These are phyloP conservation scores for Cenchrus purpureus DNA, from an alignment of 176 grass and related monocot species.

Conservation along the genomic window DNA sequence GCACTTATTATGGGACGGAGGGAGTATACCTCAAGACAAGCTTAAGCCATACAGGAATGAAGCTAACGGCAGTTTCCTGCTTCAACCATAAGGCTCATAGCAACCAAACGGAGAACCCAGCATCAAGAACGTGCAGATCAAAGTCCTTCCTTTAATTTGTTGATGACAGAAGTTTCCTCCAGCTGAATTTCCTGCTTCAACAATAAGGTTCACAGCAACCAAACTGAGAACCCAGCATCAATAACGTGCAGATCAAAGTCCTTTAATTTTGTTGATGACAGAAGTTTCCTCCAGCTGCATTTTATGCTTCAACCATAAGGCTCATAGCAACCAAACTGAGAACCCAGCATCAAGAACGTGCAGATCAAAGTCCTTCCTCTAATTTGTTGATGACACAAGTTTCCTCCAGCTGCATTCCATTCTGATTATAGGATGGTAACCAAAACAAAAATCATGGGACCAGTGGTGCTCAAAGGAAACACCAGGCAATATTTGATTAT, in stretches of 20 bases:
- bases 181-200: no score
- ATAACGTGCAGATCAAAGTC: no score
- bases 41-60: not conserved
- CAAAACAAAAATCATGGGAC: not conserved
- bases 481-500: not conserved
- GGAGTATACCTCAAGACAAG: not conserved
- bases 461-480: not conserved
- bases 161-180: not conserved
- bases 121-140: no score
- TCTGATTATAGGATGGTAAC: not conserved
- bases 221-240: no score
- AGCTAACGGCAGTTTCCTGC: not conserved
- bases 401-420: not conserved
- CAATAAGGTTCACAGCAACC: no score
- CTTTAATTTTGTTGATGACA: no score
- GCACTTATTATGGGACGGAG: no score
- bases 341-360: no score
- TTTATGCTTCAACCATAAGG: not conserved
- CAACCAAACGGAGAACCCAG: not conserved
- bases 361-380: not conserved
- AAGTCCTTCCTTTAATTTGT: not conserved
- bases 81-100: not conserved
- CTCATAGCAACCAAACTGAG: not conserved
- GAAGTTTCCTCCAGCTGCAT: no score
- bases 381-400: no score